Base-by-base conservation (phyloP, 75 land plant species). In the Chamaecyparis obtusa region DNA sequence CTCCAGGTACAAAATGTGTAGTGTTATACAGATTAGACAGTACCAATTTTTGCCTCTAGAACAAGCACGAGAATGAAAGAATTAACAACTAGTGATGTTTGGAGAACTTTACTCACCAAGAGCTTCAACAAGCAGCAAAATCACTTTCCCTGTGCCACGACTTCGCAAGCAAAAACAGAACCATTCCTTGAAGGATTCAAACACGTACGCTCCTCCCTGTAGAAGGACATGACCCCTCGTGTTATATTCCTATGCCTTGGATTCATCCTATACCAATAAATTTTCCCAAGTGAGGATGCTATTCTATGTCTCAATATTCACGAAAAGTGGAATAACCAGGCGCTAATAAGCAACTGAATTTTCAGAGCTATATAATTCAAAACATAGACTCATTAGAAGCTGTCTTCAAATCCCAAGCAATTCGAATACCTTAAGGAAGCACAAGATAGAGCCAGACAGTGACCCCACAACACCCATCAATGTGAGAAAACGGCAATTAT, bases 401-500 rank as follows among this genome's bases (percentile, higher is more conserved):
- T 43, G 44, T 80, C 13, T 80, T 27, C 41, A 21, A 41, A 79
- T 41, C 44, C 48, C 44, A 3, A 9, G 49, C 37, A 44, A 24
- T 21, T 80, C 43, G 7, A 48, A 80, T 44, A 88, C 93, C 93
- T 92, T 86, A 79, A 92, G 49, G 78, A 90, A 92, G 85, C 93
- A 92, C 81, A 92, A 86, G 43, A 92, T 16, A 84, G 92, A 86
- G 24, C 93, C 93, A 64, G 90, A 86, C 60, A 92, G 83, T 37
- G 93, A 92, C 14, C 93, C 93, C 24, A 88, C 72, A 67, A 92
- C 92, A 46, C 87, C 93, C 82, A 90, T 81, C 83, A 90, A 57
- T 16, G 93, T 90, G 86, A 92, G 46, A 85, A 92, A 92, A 51
- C 93, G 88, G 84, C 92, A 92, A 81, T 92, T 85, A 85, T 90